Conservation (phyloP, 306 rosid genomes). For the apple (Malus domestica) region DNA sequence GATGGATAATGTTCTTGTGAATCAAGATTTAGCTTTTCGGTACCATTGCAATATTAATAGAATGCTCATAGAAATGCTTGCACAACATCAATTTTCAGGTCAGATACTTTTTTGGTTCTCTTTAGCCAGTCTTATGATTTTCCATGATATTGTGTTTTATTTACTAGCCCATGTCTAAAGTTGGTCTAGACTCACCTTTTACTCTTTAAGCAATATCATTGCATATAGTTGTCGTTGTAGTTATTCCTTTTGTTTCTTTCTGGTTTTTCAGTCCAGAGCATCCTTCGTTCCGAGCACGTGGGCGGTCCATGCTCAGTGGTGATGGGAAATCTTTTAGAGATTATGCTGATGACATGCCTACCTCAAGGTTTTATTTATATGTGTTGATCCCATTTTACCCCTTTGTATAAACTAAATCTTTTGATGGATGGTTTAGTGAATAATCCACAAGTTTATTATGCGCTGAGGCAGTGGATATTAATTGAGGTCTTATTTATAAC, state of each 20-base stretch:
- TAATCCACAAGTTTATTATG: background rate
- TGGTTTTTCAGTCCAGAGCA: slow-evolving; percentile 90
- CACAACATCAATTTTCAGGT: background rate
- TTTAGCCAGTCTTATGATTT: slow-evolving; percentile 1
- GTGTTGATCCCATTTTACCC: slow-evolving; percentile 17
- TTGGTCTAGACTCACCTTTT: slow-evolving; percentile 1
- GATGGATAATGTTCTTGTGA: background rate
- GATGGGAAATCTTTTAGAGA: slow-evolving; percentile 75
- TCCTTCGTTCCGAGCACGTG: slow-evolving; percentile 83
- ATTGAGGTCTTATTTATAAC: background rate
- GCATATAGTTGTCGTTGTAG: background rate
- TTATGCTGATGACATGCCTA: slow-evolving; percentile 74
- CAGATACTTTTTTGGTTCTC: background rate
- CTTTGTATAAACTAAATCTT: background rate
- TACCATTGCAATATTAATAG: background rate
- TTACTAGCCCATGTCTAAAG: slow-evolving; percentile 9
- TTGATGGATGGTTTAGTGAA: background rate
- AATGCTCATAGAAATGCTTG: background rate
- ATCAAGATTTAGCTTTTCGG: background rate
- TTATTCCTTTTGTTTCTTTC: background rate
- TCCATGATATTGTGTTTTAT: background rate
- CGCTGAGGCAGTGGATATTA: background rate
- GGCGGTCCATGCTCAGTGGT: slow-evolving; percentile 93
- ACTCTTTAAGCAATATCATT: slow-evolving; percentile 5
- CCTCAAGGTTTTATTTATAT: slow-evolving; percentile 66